phyloP scores from a whole-genome alignment of 78 protist genomes.

The Dictyostelium intermedium region DNA sequence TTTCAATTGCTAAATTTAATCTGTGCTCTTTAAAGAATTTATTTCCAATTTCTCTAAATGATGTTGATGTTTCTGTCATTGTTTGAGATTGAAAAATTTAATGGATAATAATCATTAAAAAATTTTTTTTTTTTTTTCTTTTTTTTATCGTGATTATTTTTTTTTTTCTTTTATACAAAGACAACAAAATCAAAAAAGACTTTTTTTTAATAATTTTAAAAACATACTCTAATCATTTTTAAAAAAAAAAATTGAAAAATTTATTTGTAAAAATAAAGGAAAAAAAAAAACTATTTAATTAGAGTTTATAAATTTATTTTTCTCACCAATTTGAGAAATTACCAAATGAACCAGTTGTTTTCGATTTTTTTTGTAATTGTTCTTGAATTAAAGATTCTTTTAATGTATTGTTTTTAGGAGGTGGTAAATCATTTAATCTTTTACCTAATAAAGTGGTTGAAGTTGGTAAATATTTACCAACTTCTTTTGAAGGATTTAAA shows the following conservation, averaged over 20 bases:
- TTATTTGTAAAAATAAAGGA: neutral
- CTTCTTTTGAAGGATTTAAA: neutral
- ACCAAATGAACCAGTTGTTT: conserved; percentile 3
- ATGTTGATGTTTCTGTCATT: neutral
- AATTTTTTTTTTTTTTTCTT: too few species aligned
- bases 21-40: neutral
- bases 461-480: conserved; percentile 69
- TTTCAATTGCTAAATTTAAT: neutral
- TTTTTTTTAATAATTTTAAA: too few species aligned
- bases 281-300: neutral
- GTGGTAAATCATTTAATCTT: neutral
- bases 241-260: neutral
- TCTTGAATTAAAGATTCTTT: neutral
- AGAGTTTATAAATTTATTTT: neutral
- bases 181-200: too few species aligned
- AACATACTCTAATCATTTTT: too few species aligned
- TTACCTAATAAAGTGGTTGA: neutral
- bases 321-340: conserved; percentile 30
- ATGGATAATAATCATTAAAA: too few species aligned
- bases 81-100: neutral
- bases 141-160: too few species aligned
- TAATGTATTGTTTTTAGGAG: neutral
- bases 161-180: too few species aligned
- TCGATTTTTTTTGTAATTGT: conserved; percentile 2
- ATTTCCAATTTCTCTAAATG: conserved; percentile 47